Evolutionary conservation across 1,284 basidiomycete genomes (phyloP).

Genomic region (Mycosarcoma maydis): DNA sequence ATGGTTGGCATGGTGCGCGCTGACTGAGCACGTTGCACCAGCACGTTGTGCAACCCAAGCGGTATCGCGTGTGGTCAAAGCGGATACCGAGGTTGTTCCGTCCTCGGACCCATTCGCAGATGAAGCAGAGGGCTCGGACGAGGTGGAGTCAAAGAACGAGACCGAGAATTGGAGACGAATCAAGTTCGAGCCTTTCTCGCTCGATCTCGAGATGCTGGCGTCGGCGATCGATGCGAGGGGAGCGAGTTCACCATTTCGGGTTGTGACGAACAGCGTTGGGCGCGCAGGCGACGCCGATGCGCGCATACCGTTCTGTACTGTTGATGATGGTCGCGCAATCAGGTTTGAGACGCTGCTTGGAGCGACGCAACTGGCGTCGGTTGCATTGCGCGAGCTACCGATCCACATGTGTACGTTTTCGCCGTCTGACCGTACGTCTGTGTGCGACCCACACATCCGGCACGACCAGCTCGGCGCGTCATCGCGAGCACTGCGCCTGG

Average conservation of each 20-base stretch:
- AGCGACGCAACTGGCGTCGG: constrained; percentile 12
- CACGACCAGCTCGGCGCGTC: too few species aligned
- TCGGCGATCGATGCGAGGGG: constrained; percentile 16
- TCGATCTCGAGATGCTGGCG: constrained; percentile 17
- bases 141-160: neutral
- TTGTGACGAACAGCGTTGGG: neutral
- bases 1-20: constrained; percentile 27
- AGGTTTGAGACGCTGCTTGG: constrained; percentile 13
- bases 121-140: constrained; percentile 1
- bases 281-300: neutral
- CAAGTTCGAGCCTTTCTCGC: constrained; percentile 7
- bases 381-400: constrained; percentile 14
- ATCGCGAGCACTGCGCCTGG: constrained; percentile 6
- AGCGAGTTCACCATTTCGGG: constrained; percentile 20
- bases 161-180: constrained; percentile 2
- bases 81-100: neutral
- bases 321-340: neutral
- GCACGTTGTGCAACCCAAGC: neutral
- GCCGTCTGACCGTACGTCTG: neutral
- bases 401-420: constrained; percentile 23
- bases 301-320: too few species aligned
- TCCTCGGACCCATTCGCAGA: constrained; percentile 12
- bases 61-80: neutral
- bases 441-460: too few species aligned
- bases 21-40: constrained; percentile 27